A percentile compares a stretch with the other conserved stretches of the same genome.
These are phyloP conservation scores for Thalia dealbata DNA, from an alignment of 176 grass and related monocot species.

Conservation along the genomic window DNA sequence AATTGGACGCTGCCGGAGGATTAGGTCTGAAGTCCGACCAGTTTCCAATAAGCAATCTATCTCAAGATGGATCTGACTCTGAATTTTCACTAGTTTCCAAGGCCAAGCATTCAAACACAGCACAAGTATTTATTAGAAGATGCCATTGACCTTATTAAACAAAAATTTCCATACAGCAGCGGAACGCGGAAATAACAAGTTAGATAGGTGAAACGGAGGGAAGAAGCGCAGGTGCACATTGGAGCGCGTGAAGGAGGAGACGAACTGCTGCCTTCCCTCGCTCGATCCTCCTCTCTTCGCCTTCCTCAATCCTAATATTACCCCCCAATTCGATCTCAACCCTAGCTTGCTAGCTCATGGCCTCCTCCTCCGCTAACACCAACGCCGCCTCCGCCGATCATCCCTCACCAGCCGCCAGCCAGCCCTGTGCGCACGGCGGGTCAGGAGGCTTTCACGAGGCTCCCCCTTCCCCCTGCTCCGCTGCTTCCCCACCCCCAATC, in stretches of 20 bases:
- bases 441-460: not conserved
- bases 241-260: not conserved
- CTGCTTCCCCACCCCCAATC: not conserved
- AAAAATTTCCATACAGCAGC: not conserved
- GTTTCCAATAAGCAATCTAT: too few species aligned
- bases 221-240: not conserved
- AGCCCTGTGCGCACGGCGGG: not conserved
- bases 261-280: not conserved
- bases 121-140: too few species aligned
- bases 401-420: not conserved
- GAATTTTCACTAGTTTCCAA: too few species aligned
- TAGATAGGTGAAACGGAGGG: not conserved
- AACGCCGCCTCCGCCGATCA: conserved; percentile 3
- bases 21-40: too few species aligned
- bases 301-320: too few species aligned
- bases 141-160: too few species aligned
- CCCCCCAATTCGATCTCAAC: not conserved
- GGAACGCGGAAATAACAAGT: too few species aligned
- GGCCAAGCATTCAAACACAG: too few species aligned
- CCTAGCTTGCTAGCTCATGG: not conserved
- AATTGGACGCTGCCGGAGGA: too few species aligned
- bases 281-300: not conserved
- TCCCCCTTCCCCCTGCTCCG: not conserved
- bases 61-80: too few species aligned
- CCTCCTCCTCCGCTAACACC: conserved; percentile 20